Base-by-base conservation (phyloP, 192 early-diverging fungal genomes). In the Coemansia sp. region DNA sequence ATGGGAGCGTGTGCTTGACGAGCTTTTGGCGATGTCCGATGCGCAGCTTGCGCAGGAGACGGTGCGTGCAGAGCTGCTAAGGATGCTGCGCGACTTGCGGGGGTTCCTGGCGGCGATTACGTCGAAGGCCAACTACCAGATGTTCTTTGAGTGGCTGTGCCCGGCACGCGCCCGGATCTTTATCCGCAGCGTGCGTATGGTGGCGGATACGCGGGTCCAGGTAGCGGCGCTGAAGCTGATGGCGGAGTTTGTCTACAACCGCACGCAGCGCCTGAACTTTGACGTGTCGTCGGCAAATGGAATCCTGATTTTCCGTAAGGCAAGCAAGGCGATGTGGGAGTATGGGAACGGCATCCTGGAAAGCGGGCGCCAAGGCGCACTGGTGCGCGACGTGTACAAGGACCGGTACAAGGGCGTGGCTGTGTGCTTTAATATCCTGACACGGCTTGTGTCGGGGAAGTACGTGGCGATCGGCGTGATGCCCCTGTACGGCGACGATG, bases 381-480 rank as follows among this genome's bases (percentile, higher is more conserved):
- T 64, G 7, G 72, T 72, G 37, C 73, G 71, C 67, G 72, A 85
- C 53, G 43, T 75, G 16, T 85, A 85, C 75, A 84, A 84, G 73
- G 78, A 81, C 42, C 68, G 72, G 34, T 90, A 91, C 80, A 94
- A 94, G 75, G 91, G 91, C 33, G 88, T 92, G 21, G 75, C 84
- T 29, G 79, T 89, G 30, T 92, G 91, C 70, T 92, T 95, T 49
- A 79, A 66, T 53, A 92, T 91, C 2, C 64, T 95, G 60, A 84
- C 84, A 43, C 84, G 84, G 6, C 82, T 90, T 21, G 67, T 95
- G 2, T 75, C 85, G 5, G 94, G 94, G 60, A 85, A 87, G 57
- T 96, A 95, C 69, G 91, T 95, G 42, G 92, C 91, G 39, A 94
- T 96, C 79, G 93, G 93, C n/a, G 91, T 95, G 34, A 92, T 95